Evolutionary conservation across 2,329 filamentous ascomycete genomes (phyloP).

Genomic region (Neoarthrinium moseri): DNA sequence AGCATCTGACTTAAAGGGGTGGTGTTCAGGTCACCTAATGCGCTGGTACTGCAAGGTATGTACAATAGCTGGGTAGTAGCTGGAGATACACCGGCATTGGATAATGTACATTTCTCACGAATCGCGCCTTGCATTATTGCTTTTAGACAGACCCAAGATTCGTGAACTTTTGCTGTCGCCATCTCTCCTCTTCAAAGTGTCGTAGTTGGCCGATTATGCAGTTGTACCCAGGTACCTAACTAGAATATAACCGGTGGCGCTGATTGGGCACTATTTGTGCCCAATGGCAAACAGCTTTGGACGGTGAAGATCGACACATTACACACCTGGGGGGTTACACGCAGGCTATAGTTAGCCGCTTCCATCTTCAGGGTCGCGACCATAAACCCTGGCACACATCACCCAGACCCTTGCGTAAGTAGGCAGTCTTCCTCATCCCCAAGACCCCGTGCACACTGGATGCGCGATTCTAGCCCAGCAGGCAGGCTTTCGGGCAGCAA

Average conservation of each 20-base stretch:
- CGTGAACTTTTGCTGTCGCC: neutral
- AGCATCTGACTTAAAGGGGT: constrained; percentile 12
- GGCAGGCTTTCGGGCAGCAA: neutral
- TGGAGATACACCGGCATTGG: constrained; percentile 4
- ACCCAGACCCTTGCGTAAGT: too few species aligned
- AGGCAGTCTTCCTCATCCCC: too few species aligned
- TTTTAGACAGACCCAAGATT: too few species aligned
- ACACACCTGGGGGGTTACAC: too few species aligned
- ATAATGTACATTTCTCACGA: neutral
- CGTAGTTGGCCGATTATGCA: neutral
- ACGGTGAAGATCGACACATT: constrained; percentile 5
- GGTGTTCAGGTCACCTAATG: constrained; percentile 8
- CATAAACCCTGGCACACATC: neutral
- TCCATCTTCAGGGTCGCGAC: too few species aligned
- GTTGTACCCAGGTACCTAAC: neutral
- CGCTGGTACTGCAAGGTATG: constrained; percentile 3
- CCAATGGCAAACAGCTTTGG: constrained; percentile 6
- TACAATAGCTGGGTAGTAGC: constrained; percentile 5
- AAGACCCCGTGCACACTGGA: too few species aligned
- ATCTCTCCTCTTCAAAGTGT: too few species aligned
- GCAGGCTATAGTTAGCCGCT: too few species aligned
- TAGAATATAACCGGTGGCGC: constrained; percentile 3
- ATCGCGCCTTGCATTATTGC: neutral
- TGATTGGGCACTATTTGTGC: constrained; percentile 13
- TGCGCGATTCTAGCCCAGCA: too few species aligned